Percentiles rank a stretch among this genome's conserved stretches.
These are phyloP conservation scores for Canariomyces notabilis DNA, from an alignment of 2,329 filamentous ascomycete genomes.

Conservation along the genomic window DNA sequence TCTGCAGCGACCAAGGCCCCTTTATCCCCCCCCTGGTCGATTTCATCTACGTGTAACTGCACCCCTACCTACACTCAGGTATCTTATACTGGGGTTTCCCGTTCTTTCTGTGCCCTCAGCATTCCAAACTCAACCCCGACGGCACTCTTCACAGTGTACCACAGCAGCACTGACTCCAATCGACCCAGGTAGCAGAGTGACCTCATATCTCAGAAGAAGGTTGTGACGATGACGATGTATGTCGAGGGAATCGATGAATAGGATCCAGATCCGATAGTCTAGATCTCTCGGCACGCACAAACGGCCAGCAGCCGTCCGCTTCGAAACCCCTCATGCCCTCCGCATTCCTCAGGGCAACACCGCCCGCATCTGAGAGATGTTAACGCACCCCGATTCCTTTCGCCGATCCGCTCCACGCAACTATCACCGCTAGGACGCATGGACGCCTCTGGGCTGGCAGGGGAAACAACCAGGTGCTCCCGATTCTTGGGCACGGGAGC, in stretches of 20 bases:
- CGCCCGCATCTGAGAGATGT: not conserved
- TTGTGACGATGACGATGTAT: constrained; percentile 4
- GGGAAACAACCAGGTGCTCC: not conserved
- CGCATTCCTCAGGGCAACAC: not conserved
- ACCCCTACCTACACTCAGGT: no score
- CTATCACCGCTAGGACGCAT: not conserved
- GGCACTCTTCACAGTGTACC: no score
- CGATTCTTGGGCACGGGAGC: not conserved
- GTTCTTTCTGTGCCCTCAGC: no score
- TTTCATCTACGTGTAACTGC: not conserved
- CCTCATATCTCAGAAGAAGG: constrained; percentile 7
- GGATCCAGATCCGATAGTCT: not conserved
- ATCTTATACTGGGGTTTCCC: no score
- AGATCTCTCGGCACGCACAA: not conserved
- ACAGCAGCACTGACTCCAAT: constrained; percentile 5
- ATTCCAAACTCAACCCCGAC: no score
- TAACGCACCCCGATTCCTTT: not conserved
- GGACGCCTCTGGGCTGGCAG: no score
- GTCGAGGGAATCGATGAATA: not conserved
- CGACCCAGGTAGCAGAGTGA: constrained; percentile 4
- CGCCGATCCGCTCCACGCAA: not conserved
- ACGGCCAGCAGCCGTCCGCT: not conserved
- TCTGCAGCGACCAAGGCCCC: not conserved
- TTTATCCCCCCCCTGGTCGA: not conserved
- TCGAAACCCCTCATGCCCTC: not conserved